Conservation (phyloP, 176 grass and related monocot species). For the Saccharum officinarum region DNA sequence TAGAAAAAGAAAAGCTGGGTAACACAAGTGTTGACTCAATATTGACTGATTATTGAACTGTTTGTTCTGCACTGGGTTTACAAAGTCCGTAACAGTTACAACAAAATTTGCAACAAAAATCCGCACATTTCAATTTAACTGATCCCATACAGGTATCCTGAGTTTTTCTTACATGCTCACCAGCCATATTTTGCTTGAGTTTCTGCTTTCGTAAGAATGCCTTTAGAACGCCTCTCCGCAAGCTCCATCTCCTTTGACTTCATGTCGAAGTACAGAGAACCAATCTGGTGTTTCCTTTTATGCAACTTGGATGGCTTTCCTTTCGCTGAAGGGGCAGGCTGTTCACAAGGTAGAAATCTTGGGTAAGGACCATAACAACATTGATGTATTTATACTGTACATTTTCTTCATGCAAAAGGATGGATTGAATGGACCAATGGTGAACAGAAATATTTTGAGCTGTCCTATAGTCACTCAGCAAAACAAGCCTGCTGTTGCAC, state of each 20-base stretch:
- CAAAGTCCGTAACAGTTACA: background rate
- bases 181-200: slow-evolving; percentile 97
- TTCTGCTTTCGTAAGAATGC: slow-evolving; percentile 92
- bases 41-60: background rate
- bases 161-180: slow-evolving; percentile 41
- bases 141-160: background rate
- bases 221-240: slow-evolving; percentile 74
- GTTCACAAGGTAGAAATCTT: slow-evolving; percentile 24
- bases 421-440: background rate
- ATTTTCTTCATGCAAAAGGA: slow-evolving; percentile 4
- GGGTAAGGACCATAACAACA: background rate
- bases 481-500: background rate
- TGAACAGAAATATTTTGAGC: background rate
- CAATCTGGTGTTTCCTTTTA: slow-evolving; percentile 98
- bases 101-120: background rate
- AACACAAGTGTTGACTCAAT: background rate
- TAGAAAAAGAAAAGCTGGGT: background rate
- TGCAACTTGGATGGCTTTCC: slow-evolving; percentile 88
- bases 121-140: background rate
- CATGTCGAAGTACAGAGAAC: slow-evolving; percentile 81
- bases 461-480: background rate
- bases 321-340: slow-evolving; percentile 71
- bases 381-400: background rate
- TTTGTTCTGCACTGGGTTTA: background rate
- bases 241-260: slow-evolving; percentile 94